Evolutionary conservation across 352 stramenopile species (phyloP).

Genomic region (Blastocystis sp.): DNA sequence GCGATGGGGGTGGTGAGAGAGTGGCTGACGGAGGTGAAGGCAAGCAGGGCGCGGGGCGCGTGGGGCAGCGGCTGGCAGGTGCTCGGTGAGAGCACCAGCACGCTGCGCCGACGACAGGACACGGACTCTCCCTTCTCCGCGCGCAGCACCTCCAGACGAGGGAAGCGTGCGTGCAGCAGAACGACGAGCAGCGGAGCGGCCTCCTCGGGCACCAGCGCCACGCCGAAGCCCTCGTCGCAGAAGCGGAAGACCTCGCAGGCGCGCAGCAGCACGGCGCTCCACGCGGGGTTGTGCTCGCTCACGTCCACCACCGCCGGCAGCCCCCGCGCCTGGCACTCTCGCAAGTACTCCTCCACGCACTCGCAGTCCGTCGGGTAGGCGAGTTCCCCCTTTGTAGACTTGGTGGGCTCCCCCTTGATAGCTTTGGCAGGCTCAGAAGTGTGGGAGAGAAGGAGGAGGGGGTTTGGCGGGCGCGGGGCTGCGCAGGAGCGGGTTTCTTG

Average conservation of each 20-base stretch:
- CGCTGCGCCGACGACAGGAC: background rate
- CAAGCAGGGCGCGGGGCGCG: background rate
- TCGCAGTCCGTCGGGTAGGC: background rate
- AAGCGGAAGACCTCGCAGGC: background rate
- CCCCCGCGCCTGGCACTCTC: background rate
- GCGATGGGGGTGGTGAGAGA: background rate
- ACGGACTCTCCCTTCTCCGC: background rate
- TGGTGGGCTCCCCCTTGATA: background rate
- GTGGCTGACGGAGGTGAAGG: background rate
- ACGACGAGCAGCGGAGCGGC: background rate
- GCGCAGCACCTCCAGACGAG: background rate
- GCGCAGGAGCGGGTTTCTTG: no score
- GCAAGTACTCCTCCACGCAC: background rate
- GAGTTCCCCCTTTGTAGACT: background rate
- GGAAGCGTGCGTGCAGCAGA: background rate
- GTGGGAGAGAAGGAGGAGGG: background rate
- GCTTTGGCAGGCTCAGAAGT: background rate
- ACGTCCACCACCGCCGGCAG: background rate
- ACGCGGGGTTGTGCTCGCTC: background rate
- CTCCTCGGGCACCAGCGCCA: background rate
- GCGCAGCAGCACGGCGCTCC: background rate
- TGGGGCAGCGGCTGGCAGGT: background rate
- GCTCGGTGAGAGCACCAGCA: background rate
- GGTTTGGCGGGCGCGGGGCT: background rate
- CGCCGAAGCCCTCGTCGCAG: background rate